These are phyloP conservation scores for Arabidopsis thaliana DNA, from an alignment of 345 rosid species.

Conservation along the genomic window TAIR10.1 NC_003076.8:25231501-25232000, in stretches of 20 bases:
- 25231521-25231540: conserved; percentile 31
- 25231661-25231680: conserved; percentile 9
- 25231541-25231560: conserved; percentile 12
- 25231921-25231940: conserved; percentile 34
- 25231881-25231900: conserved; percentile 19
- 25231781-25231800: conserved; percentile 1
- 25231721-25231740: conserved; percentile 25
- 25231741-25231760: background rate
- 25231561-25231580: conserved; percentile 27
- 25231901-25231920: conserved; percentile 28
- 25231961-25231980: conserved; percentile 48
- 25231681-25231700: background rate
- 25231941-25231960: conserved; percentile 44
- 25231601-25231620: background rate
- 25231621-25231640: background rate
- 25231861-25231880: conserved; percentile 21
- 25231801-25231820: conserved; percentile 38
- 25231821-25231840: background rate
- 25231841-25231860: conserved; percentile 30
- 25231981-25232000: conserved; percentile 11
- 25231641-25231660: conserved; percentile 24
- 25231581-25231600: background rate
- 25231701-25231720: conserved; percentile 18
- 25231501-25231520: conserved; percentile 48
- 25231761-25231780: conserved; percentile 37